These are phyloP conservation scores for Aspergillus sp. DNA, from an alignment of 2,329 filamentous ascomycete species.

Conservation along the genomic window DNA sequence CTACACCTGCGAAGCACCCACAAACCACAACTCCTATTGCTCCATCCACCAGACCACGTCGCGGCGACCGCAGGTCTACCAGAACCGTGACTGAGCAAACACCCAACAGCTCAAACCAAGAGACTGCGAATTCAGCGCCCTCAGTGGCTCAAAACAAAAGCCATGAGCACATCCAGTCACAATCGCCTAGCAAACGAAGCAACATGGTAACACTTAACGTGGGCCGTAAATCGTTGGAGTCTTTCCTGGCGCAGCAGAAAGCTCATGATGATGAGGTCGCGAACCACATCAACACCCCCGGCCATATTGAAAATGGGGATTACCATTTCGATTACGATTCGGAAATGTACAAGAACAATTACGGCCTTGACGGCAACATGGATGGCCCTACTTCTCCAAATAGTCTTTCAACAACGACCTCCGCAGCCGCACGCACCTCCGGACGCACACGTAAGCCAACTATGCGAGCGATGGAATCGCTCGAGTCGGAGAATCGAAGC, in stretches of 20 bases:
- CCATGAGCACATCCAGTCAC: background rate
- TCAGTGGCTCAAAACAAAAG: background rate
- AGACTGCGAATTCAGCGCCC: background rate
- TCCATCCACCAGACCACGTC: constrained; percentile 12
- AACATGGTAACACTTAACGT: constrained; percentile 18
- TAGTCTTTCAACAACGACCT: constrained; percentile 19
- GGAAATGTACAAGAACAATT: constrained; percentile 23
- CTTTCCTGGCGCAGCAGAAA: background rate
- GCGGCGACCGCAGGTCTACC: constrained; percentile 14
- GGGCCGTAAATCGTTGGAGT: constrained; percentile 16
- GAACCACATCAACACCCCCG: constrained; percentile 10
- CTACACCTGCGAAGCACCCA: constrained; percentile 10
- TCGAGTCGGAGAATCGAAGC: constrained; percentile 17
- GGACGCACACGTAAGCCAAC: constrained; percentile 23
- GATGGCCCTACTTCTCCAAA: constrained; percentile 22
- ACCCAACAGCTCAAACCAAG: background rate
- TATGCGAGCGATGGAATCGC: constrained; percentile 20
- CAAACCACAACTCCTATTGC: constrained; percentile 3
- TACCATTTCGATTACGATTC: constrained; percentile 23
- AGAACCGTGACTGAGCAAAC: background rate
- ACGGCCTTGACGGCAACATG: constrained; percentile 21
- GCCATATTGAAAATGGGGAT: constrained; percentile 13
- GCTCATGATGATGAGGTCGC: constrained; percentile 10
- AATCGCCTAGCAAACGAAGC: constrained; percentile 4
- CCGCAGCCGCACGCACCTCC: constrained; percentile 17